phyloP scores from a whole-genome alignment of 2,329 filamentous ascomycete species.

The Talaromyces funiculosus region DNA sequence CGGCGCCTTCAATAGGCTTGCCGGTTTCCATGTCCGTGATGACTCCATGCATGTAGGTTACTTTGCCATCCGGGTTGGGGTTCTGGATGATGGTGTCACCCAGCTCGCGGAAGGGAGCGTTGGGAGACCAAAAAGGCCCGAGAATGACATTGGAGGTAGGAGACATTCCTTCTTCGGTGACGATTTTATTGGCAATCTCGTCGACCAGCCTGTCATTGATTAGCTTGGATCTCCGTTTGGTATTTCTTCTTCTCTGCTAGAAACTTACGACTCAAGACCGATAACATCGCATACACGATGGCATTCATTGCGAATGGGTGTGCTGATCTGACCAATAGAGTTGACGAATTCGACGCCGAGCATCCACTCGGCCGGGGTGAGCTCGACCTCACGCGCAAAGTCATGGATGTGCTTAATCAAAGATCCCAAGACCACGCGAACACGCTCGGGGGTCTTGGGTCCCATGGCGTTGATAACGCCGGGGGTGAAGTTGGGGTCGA shows the following conservation, averaged over 20 bases:
- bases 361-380: slow-evolving; percentile 73
- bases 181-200: slow-evolving; percentile 66
- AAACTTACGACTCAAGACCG: slow-evolving; percentile 57
- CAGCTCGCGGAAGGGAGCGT: slow-evolving; percentile 65
- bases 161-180: slow-evolving; percentile 55
- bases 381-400: slow-evolving; percentile 70
- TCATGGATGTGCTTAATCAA: slow-evolving; percentile 71
- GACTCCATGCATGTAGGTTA: slow-evolving; percentile 63
- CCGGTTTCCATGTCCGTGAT: slow-evolving; percentile 61
- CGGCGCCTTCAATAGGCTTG: slow-evolving; percentile 60
- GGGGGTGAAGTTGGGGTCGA: slow-evolving; percentile 72
- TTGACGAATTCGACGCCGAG: slow-evolving; percentile 70
- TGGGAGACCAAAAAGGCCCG: slow-evolving; percentile 71
- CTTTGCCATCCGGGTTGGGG: slow-evolving; percentile 50
- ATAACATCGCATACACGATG: slow-evolving; percentile 68
- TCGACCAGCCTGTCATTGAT: slow-evolving; percentile 60
- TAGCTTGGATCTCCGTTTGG: no score
- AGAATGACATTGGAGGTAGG: slow-evolving; percentile 73
- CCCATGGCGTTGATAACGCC: slow-evolving; percentile 69
- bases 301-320: slow-evolving; percentile 65
- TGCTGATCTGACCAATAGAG: slow-evolving; percentile 63
- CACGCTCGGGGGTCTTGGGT: slow-evolving; percentile 60
- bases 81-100: slow-evolving; percentile 63
- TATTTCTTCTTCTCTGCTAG: background rate
- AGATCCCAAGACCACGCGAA: slow-evolving; percentile 57